Base-by-base conservation (phyloP, 768 basidiomycete species). In the Boletus fagicola region DNA sequence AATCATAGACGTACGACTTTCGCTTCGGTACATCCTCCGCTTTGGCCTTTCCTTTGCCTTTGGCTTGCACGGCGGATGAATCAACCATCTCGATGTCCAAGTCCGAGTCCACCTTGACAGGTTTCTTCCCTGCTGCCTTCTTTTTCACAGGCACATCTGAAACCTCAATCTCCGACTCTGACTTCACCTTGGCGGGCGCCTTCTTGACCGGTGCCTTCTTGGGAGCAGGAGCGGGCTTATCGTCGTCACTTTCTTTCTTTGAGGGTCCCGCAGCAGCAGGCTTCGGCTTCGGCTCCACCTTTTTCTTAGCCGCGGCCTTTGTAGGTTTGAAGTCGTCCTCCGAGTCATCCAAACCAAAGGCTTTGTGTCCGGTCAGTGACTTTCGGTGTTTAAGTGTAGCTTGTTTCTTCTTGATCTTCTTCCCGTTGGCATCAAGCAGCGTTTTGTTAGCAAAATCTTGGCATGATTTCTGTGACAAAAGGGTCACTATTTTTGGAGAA, bases 311-410 rank as follows among this genome's bases (percentile, higher is more conserved):
- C 2, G 72, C 73, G 5, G 78, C 77, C 60, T 82, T 82, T 51
- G 68, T 71, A 2, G 83, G 83, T 60, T 77, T 80, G 69, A 82
- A 85, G 56, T 84, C 83, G 54, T 83, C 83, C 24, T 83, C 83
- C 5, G 74, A 77, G 54, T 75, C 75, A 3, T 75, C 76, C 58
- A 66, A 68, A 39, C 68, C 74, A 42, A 66, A 64, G 3, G n/a
- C 68, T 20, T 69, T 73, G 63, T 74, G 78, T 66, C 78, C 77
- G 36, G 72, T 64, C 50, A 80, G 64, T n/a, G 80, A 81, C 64
- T 81, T 81, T 11, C 80, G 72, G n/a, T 78, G 78, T 49, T 77
- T 77, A n/a, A 83, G 76, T 20, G 80, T 81, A 7, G 77, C 72
- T 60, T 84, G 82, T 69, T 83, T 83, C 62, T 77, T 79, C 70